A percentile compares a stretch with the other conserved stretches of the same genome.
Conservation (phyloP, 495 filamentous ascomycete species). For the Neurospora sp. region DNA sequence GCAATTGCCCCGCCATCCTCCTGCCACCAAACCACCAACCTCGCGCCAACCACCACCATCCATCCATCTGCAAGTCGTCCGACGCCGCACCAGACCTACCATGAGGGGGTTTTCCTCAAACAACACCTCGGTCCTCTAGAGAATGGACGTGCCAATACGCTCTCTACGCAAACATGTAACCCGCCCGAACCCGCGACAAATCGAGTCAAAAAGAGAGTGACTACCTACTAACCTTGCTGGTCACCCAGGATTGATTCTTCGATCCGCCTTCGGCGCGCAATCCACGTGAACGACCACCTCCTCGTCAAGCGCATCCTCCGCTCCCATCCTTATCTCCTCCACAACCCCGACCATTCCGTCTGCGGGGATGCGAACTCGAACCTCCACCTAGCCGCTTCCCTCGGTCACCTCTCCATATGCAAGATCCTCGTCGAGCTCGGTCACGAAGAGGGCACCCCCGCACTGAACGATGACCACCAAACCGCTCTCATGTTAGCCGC, state of each 20-base stretch:
- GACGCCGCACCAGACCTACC: not conserved
- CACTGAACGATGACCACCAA: constrained; percentile 59
- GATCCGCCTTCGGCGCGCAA: constrained; percentile 60
- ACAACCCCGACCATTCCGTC: constrained; percentile 55
- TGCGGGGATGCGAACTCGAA: constrained; percentile 56
- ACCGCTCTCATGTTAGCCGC: constrained; percentile 61
- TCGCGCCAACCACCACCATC: not conserved
- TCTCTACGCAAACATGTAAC: not conserved
- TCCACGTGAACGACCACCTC: constrained; percentile 56
- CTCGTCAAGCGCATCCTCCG: constrained; percentile 65
- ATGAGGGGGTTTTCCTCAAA: not conserved
- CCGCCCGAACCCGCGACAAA: not conserved
- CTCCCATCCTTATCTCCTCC: constrained; percentile 55
- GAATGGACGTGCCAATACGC: not conserved
- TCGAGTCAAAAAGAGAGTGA: not conserved
- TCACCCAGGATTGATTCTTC: constrained; percentile 54
- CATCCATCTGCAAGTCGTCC: not conserved
- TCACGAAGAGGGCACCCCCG: constrained; percentile 50
- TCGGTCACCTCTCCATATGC: constrained; percentile 56
- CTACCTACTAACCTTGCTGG: not conserved
- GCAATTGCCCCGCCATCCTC: not conserved
- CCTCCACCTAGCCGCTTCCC: constrained; percentile 62
- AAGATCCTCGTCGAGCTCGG: constrained; percentile 39
- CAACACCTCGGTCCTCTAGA: not conserved
- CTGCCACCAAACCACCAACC: not conserved